A percentile compares a stretch with the other conserved stretches of the same genome.
These are phyloP conservation scores for Botrytis medusae DNA, from an alignment of 2,329 filamentous ascomycete species.

Conservation along the genomic window DNA sequence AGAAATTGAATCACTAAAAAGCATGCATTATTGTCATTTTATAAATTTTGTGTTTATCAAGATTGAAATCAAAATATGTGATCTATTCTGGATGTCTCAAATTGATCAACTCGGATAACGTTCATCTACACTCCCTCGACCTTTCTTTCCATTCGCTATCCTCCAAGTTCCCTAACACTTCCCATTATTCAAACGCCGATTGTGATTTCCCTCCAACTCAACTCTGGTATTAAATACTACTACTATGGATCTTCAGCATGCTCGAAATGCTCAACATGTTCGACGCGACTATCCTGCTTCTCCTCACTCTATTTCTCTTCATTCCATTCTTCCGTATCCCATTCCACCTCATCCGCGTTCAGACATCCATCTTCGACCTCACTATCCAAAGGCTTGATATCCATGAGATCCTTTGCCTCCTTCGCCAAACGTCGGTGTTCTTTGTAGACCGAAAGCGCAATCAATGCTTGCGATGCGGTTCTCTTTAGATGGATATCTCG, in stretches of 20 bases:
- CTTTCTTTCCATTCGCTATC: neutral
- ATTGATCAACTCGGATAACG: neutral
- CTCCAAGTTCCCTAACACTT: neutral
- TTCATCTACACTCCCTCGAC: neutral
- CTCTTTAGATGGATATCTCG: neutral
- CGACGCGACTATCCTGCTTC: neutral
- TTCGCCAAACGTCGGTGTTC: neutral
- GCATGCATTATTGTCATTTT: neutral
- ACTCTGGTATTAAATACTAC: neutral
- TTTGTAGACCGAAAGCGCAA: neutral
- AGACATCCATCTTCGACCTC: neutral
- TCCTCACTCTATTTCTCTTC: neutral
- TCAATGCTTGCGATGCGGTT: neutral
- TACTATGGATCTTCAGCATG: neutral
- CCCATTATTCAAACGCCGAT: neutral
- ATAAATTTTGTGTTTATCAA: neutral
- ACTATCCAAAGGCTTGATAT: neutral
- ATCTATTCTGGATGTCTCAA: neutral
- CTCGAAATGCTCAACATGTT: neutral
- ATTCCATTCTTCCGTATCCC: no score
- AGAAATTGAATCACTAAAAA: neutral
- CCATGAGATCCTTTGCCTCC: neutral
- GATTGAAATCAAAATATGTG: neutral
- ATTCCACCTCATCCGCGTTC: neutral
- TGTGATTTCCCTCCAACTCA: neutral